phyloP scores from a whole-genome alignment of 768 basidiomycete genomes.

The Agrocybe pediades region DNA sequence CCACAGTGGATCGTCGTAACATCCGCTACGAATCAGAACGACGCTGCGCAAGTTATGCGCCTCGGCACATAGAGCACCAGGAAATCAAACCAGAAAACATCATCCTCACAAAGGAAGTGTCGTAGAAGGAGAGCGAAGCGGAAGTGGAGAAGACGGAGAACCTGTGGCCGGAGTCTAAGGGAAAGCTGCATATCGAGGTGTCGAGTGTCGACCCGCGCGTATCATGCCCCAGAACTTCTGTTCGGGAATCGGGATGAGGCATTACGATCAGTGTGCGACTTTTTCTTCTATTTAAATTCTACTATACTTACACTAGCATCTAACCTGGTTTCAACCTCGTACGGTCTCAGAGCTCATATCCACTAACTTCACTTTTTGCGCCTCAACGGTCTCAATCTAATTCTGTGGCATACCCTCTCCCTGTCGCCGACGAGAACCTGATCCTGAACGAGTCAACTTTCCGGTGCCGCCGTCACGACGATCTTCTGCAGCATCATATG shows the following conservation, averaged over 20 bases:
- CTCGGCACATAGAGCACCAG: constrained; percentile 69
- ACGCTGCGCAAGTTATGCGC: constrained; percentile 38
- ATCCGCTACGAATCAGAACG: constrained; percentile 50
- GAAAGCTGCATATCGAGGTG: constrained; percentile 77
- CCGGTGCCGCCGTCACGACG: no score
- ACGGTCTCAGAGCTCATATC: no score
- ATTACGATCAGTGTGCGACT: constrained; percentile 69
- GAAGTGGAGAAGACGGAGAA: constrained; percentile 35
- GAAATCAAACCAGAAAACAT: constrained; percentile 88
- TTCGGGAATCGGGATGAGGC: constrained; percentile 70
- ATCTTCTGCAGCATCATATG: no score
- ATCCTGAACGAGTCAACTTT: no score
- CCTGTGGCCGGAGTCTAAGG: constrained; percentile 64
- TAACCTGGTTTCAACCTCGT: no score
- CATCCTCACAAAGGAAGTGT: constrained; percentile 62
- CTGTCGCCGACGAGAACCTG: no score
- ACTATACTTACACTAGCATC: no score
- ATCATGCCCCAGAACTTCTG: constrained; percentile 88
- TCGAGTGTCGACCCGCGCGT: constrained; percentile 86
- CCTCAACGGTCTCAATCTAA: no score
- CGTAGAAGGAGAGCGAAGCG: constrained; percentile 33
- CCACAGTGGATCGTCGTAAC: constrained; percentile 55
- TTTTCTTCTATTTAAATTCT: no score
- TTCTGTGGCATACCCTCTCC: no score
- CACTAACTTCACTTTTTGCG: no score